Base-by-base conservation (phyloP, 371 early-diverging fungal genomes). In the Rhizopus arrhizus region DNA sequence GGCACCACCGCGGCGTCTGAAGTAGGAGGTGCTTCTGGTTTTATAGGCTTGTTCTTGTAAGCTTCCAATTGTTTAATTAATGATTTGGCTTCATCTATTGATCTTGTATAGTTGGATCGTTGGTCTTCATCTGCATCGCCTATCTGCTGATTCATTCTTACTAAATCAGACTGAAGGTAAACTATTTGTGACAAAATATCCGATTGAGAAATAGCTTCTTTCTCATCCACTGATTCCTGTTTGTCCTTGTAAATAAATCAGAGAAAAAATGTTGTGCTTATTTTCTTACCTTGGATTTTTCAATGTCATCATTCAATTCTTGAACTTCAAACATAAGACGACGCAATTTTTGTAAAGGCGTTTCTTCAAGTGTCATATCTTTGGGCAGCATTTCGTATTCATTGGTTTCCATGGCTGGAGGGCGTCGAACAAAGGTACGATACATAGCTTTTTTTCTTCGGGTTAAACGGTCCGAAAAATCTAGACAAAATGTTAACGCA, bases 311-410 rank as follows among this genome's bases (percentile, higher is more conserved):
- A 31, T 77, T 84, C 10, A 95, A 80, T 58, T 95, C 91, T 61
- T 91, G 88, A 3, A 89, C 89, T 68, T 95, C 95, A 63, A 75
- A 89, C 74, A 89, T 84, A 41, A 95, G 82, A 32, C 95, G 84
- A 32, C 91, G 85, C 29, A 92, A 70, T 63, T 87, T 84, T 65
- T 93, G 91, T 34, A 89, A 67, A 40, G 88, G 75, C 0, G 92
- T 91, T 61, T 93, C 95, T 53, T 81, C 75, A 36, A 89, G 68
- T 35, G 68, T 64, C 53, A 79, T 62, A 5, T 85, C 80, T 60
- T 78, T 80, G 4, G 86, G 85, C 55, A 88, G 48, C 29, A 86
- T 72, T 69, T 88, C 88, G 65, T 85, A 88, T 64, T 86, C 88
- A 46, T 67, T 74, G 22, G 84, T 82, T 45, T 86, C 88, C 54